Percentiles rank a stretch among this genome's conserved stretches.
Evolutionary conservation across 257 asterid genomes (phyloP).

Genomic region (Petrea volubilis): DNA sequence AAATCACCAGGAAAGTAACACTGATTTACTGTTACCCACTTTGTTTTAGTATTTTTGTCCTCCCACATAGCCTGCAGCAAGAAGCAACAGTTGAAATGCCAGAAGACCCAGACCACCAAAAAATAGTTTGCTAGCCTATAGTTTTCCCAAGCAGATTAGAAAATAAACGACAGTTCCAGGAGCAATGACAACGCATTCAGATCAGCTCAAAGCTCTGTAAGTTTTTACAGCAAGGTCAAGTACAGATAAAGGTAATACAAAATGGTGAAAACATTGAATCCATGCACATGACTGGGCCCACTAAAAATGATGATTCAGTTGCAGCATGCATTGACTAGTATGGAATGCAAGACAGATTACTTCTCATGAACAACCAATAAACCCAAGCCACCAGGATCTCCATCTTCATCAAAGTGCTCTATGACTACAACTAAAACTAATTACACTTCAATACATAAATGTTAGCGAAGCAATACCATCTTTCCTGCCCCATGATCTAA

Average conservation of each 20-base stretch:
- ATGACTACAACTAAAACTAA: not conserved
- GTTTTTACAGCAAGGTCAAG: not conserved
- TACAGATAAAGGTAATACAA: conserved; percentile 6
- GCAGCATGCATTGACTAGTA: not conserved
- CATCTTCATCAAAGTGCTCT: conserved; percentile 5
- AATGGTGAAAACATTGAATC: not conserved
- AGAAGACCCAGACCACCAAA: conserved; percentile 26
- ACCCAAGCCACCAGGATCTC: conserved; percentile 5
- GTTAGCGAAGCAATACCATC: conserved; percentile 8
- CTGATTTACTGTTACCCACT: conserved; percentile 73
- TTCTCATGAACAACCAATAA: not conserved
- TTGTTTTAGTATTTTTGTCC: conserved; percentile 57
- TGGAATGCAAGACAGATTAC: not conserved
- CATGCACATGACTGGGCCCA: conserved; percentile 3
- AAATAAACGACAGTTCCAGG: not conserved
- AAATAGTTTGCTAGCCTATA: conserved; percentile 6
- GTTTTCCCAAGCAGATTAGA: not conserved
- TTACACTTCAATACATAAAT: not conserved
- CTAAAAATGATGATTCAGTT: not conserved
- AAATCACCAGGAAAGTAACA: conserved; percentile 93
- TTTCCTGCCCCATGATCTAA: not conserved
- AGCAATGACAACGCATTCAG: not conserved
- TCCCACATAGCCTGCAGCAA: conserved; percentile 88
- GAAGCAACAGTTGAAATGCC: conserved; percentile 24
- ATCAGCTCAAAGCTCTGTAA: not conserved